Conservation (phyloP, 2,329 filamentous ascomycete species). For the Calonectria honghensis region DNA sequence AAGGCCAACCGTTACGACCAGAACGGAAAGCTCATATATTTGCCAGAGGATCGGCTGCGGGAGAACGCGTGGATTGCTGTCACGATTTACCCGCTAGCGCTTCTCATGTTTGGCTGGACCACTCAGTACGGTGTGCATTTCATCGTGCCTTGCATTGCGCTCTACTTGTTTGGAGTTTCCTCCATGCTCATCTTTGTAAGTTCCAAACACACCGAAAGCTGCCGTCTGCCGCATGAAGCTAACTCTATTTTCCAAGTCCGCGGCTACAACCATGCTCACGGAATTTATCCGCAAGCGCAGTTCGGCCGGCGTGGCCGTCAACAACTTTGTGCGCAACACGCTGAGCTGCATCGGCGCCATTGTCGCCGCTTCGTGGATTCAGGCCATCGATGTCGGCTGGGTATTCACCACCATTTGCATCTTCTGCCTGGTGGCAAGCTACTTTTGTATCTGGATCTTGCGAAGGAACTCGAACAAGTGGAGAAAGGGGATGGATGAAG, state of each 20-base stretch:
- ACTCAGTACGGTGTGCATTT: constrained; percentile 79
- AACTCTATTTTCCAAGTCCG: constrained; percentile 61
- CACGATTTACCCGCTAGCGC: constrained; percentile 79
- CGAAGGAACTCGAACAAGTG: constrained; percentile 76
- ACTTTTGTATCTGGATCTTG: constrained; percentile 76
- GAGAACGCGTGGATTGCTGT: constrained; percentile 88
- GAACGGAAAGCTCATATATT: constrained; percentile 78
- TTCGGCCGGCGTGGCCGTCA: constrained; percentile 84
- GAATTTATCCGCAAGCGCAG: constrained; percentile 86
- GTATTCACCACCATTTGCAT: constrained; percentile 77
- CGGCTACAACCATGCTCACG: constrained; percentile 87
- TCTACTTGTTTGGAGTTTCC: constrained; percentile 84
- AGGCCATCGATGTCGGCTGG: constrained; percentile 84
- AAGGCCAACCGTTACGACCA: constrained; percentile 81
- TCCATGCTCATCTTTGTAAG: constrained; percentile 86
- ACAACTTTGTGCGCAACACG: constrained; percentile 88
- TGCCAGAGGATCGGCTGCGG: constrained; percentile 87
- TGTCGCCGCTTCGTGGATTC: constrained; percentile 81
- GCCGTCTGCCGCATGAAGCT: constrained; percentile 21
- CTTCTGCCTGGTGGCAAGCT: constrained; percentile 74
- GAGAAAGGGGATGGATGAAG: constrained; percentile 77
- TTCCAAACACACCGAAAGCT: neutral
- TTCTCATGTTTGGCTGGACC: constrained; percentile 88
- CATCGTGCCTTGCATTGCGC: constrained; percentile 77
- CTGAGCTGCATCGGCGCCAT: constrained; percentile 83